These are phyloP conservation scores for Sclerotinia minor DNA, from an alignment of 2,329 filamentous ascomycete genomes.

Conservation along the genomic window DNA sequence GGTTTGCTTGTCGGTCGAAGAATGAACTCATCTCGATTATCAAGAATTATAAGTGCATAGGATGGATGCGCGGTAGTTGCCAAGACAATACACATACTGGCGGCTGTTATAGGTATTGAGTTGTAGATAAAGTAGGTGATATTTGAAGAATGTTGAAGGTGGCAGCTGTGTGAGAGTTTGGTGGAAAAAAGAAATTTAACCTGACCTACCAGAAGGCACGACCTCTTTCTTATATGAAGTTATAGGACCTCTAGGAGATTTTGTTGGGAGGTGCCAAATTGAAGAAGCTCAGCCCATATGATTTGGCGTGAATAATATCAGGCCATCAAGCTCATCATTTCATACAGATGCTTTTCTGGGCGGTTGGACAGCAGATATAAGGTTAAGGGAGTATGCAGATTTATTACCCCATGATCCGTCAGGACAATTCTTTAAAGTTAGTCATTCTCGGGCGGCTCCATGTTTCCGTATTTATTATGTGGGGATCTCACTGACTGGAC, in stretches of 20 bases:
- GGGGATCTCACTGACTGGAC: not conserved
- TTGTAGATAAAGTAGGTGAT: not conserved
- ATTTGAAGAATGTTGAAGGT: slow-evolving; percentile 19
- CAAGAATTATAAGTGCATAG: slow-evolving; percentile 72
- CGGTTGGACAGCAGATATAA: not conserved
- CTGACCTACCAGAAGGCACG: slow-evolving; percentile 21
- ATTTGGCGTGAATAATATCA: not conserved
- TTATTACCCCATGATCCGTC: slow-evolving; percentile 1
- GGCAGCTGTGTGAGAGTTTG: slow-evolving; percentile 12
- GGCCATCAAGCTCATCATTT: not conserved
- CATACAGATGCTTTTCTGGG: slow-evolving; percentile 6
- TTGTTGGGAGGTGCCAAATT: not conserved
- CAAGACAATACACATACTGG: slow-evolving; percentile 72
- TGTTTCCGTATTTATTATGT: not conserved
- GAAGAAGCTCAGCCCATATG: not conserved
- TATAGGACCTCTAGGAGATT: not conserved
- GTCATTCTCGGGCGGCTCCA: not conserved
- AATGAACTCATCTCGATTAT: slow-evolving; percentile 77
- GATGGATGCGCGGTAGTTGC: slow-evolving; percentile 73
- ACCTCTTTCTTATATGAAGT: not conserved
- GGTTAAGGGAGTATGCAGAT: not conserved
- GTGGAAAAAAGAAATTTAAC: slow-evolving; percentile 8
- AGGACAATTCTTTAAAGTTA: not conserved
- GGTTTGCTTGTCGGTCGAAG: slow-evolving; percentile 63
- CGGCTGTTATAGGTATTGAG: slow-evolving; percentile 11